Evolutionary conservation across 192 early-diverging fungal genomes (phyloP).

Genomic region (Umbelopsis sp.): DNA sequence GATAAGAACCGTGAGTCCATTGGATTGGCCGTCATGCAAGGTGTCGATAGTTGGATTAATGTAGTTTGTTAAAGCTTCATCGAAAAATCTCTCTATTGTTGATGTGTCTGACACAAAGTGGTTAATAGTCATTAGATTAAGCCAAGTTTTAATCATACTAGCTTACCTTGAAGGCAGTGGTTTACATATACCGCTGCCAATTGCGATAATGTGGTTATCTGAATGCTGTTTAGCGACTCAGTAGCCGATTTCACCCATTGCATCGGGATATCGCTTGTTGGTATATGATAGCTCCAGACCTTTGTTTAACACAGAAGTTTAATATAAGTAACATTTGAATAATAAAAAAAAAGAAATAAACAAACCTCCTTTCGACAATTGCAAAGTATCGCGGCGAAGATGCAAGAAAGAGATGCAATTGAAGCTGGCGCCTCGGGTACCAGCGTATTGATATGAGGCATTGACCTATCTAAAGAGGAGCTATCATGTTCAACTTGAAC

Average conservation of each 20-base stretch:
- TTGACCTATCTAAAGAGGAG: not conserved
- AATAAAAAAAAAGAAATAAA: not conserved
- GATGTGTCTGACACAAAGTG: slow-evolving; percentile 5
- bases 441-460: not conserved
- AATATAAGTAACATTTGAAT: not conserved
- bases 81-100: not conserved
- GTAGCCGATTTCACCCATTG: not conserved
- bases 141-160: not conserved
- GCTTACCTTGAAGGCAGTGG: slow-evolving; percentile 33
- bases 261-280: not conserved
- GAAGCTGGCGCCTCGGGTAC: not conserved
- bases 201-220: not conserved
- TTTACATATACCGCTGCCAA: slow-evolving; percentile 21
- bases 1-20: slow-evolving; percentile 5
- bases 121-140: not conserved
- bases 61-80: slow-evolving; percentile 1
- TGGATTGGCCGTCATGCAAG: not conserved
- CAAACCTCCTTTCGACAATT: slow-evolving; percentile 35
- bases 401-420: not conserved
- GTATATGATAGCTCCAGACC: not conserved
- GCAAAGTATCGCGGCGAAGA: slow-evolving; percentile 24
- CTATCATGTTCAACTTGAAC: not conserved
- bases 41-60: slow-evolving; percentile 14
- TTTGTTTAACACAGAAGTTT: not conserved
- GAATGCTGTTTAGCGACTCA: not conserved